Base-by-base conservation (phyloP, 2,329 filamentous ascomycete genomes). In the Monilinia laxa region DNA sequence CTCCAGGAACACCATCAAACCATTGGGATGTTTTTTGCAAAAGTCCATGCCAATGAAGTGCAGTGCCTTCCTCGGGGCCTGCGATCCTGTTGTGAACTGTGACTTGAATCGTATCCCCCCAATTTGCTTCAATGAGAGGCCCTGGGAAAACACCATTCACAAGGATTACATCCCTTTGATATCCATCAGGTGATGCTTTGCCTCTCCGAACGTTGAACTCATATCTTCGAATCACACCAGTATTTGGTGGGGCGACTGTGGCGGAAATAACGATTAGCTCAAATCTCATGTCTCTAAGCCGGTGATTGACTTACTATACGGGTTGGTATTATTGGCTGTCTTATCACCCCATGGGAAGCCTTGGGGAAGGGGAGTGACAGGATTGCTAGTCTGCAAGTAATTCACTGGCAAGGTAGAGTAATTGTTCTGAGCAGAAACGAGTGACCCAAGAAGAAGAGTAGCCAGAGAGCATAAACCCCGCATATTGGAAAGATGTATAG, bases 1-100 rank as follows among this genome's bases (percentile, higher is more conserved):
- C 76, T 20, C 81, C 79, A 45, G 78, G 78, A 0, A 79, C 78
- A 20, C 81, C 81, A 70, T 83, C 81, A 35, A 70, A 66, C 72
- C 71, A 73, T 64, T 68, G 73, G 11, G 69, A 71, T 2, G 25
- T 67, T 58, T 72, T 75, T 70, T 85, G 81, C 45, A 81, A 77
- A 58, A 86, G 69, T 35, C 82, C 84, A 82, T 83, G 47, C 79
- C 79, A 67, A 80, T 86, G 69, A 71, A 72, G 75, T 71, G 77
- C 76, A 72, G 70, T 79, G 11, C 75, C 73, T 68, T 78, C 74
- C 47, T 71, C 65, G 25, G 71, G 71, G 38, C 73, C 76, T 14
- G 79, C 84, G 14, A 92, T 84, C 62, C 86, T 83, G 77, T 95
- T 95, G 77, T 85, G 83, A 66, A 93, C 83, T 40, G 87, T 87